Base-by-base conservation (phyloP, 257 asterid species). In the Ballota nigra region DNA sequence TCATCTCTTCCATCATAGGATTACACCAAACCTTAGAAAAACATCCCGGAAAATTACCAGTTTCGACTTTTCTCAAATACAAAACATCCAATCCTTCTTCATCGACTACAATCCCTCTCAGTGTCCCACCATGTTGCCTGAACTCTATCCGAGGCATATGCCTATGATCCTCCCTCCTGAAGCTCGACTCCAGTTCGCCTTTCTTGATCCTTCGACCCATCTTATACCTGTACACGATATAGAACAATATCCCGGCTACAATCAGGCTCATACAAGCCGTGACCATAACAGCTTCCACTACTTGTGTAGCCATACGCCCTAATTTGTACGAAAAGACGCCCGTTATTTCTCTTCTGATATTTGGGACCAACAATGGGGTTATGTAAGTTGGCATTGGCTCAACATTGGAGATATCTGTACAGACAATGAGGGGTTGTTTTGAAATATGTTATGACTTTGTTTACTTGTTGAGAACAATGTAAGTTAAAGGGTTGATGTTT, bases 11-110 rank as follows among this genome's bases (percentile, higher is more conserved):
- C 9, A 63, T 68, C 67, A 84, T 83, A 4, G 88, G 92, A 82
- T 88, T 86, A 73, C 56, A 73, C 94, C 96, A 89, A 67, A 86
- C 89, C 87, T 86, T 89, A 0, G 96, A 85, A 56, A 86, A 86
- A 55, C 90, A 81, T 15, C 85, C 29, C 29, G 29, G 29, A 26
- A 1, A 26, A 26, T 26, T 26, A 26, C 29, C 74, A 5, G 82
- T 80, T 6, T 83, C 84, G 15, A 78, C 26, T 68, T 60, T 84
- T 68, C 91, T 73, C 72, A 90, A 47, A 59, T 90, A 92, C 55
- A 89, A 38, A 71, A 92, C 87, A 72, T 92, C 97, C 71, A 74
- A 64, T 16, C 96, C 97, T 56, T 87, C 82, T 68, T 89, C 95
- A 36, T 92, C 96, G 5, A 92, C 87, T 34, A 92, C 77, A 2